phyloP scores from a whole-genome alignment of 257 asterid species.

The Linderniella brevidens region DNA sequence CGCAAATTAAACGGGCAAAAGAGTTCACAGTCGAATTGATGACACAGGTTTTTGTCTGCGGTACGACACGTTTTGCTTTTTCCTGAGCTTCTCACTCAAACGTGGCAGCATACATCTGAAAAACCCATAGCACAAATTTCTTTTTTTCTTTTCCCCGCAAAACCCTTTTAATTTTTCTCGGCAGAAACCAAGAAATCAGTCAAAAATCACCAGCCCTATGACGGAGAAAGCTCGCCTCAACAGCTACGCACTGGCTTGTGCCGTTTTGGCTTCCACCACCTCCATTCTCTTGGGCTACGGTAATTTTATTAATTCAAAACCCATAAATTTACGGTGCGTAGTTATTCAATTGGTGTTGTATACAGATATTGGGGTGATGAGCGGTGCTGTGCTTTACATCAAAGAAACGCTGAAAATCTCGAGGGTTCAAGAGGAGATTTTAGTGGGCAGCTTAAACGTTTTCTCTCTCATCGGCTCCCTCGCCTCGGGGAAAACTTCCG shows the following conservation, averaged over 20 bases:
- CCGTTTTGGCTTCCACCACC: constrained; percentile 69
- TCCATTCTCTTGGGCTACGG: constrained; percentile 81
- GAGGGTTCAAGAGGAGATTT: constrained; percentile 32
- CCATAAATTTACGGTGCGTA: too few species aligned
- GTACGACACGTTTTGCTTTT: too few species aligned
- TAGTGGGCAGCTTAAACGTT: constrained; percentile 54
- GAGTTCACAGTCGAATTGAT: too few species aligned
- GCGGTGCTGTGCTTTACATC: constrained; percentile 61
- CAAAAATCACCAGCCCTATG: too few species aligned
- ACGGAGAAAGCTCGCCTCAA: constrained; percentile 18
- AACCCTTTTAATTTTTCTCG: too few species aligned
- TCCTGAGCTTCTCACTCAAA: too few species aligned
- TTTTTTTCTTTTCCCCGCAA: too few species aligned
- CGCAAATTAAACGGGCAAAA: too few species aligned
- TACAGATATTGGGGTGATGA: constrained; percentile 76
- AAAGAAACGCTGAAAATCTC: constrained; percentile 46
- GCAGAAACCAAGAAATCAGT: too few species aligned
- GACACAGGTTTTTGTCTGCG: too few species aligned
- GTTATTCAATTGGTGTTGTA: neutral
- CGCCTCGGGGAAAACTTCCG: constrained; percentile 79
- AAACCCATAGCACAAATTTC: too few species aligned
- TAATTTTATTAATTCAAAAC: constrained; percentile 7
- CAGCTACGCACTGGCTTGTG: constrained; percentile 55
- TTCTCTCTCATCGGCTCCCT: constrained; percentile 56
- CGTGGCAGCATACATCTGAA: too few species aligned